These are phyloP conservation scores for Oryza nivara DNA, from an alignment of 176 grass and related monocot species.

Conservation along the genomic window DNA sequence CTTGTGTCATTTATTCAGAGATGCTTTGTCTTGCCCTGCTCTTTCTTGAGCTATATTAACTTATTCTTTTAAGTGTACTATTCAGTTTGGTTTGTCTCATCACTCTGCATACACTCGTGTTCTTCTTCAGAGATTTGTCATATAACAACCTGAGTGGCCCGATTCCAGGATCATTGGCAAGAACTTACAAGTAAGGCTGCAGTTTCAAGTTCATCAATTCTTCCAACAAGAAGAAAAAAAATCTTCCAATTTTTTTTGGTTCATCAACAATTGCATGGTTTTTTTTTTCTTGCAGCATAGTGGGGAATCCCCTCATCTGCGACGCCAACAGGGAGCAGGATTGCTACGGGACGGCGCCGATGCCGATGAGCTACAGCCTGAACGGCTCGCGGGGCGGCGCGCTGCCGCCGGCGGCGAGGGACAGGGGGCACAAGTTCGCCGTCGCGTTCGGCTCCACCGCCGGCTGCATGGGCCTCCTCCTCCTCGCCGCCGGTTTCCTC, in stretches of 20 bases:
- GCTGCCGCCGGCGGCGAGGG: slow-evolving; percentile 41
- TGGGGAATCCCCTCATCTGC: slow-evolving; percentile 96
- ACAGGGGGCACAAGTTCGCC: slow-evolving; percentile 66
- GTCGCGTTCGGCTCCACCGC: slow-evolving; percentile 63
- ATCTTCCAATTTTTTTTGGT: not conserved
- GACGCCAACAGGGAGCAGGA: slow-evolving; percentile 57
- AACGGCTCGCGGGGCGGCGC: slow-evolving; percentile 57
- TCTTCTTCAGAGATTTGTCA: slow-evolving; percentile 76
- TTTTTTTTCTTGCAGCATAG: slow-evolving; percentile 68
- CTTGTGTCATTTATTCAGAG: not conserved
- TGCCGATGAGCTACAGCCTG: slow-evolving; percentile 77
- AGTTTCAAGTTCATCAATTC: not conserved
- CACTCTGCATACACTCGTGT: slow-evolving; percentile 6
- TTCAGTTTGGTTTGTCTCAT: not conserved
- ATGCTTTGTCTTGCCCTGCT: not conserved
- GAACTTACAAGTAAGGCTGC: slow-evolving; percentile 79
- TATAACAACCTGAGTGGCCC: slow-evolving; percentile 90
- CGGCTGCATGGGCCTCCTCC: slow-evolving; percentile 59
- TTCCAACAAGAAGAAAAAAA: not conserved
- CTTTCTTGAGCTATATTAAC: not conserved
- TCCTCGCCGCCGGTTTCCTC: slow-evolving; percentile 56
- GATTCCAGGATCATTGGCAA: slow-evolving; percentile 64
- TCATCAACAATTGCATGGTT: not conserved
- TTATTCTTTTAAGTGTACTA: not conserved
- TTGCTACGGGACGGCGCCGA: slow-evolving; percentile 70